These are phyloP conservation scores for Pyrus hybrid DNA, from an alignment of 331 rosid species.

Conservation along the genomic window DNA sequence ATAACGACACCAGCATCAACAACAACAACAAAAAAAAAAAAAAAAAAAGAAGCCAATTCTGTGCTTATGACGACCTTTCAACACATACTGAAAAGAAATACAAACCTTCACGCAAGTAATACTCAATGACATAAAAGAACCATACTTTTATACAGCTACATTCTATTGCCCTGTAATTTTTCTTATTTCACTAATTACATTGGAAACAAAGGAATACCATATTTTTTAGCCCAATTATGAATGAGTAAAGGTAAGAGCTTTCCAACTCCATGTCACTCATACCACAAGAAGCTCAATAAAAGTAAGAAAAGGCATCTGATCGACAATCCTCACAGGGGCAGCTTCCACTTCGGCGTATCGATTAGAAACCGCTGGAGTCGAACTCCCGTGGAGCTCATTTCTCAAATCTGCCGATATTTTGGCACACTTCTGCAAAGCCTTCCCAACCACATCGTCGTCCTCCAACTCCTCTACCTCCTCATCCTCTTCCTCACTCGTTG, in stretches of 20 bases:
- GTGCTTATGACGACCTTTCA: background rate
- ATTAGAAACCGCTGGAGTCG: constrained; percentile 39
- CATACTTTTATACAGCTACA: background rate
- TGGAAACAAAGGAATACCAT: background rate
- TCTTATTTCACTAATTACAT: background rate
- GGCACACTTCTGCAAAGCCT: constrained; percentile 81
- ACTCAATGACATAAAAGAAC: too few species aligned
- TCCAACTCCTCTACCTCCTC: constrained; percentile 20
- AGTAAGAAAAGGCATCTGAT: constrained; percentile 40
- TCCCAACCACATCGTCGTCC: constrained; percentile 65
- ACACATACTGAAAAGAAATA: background rate
- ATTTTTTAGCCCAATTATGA: background rate
- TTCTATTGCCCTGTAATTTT: background rate
- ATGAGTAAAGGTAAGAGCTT: background rate
- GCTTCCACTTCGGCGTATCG: constrained; percentile 79
- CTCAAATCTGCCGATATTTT: constrained; percentile 80
- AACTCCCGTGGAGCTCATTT: constrained; percentile 60
- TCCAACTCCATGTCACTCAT: background rate
- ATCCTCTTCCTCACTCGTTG: constrained; percentile 37
- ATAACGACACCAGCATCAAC: background rate
- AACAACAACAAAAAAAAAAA: background rate
- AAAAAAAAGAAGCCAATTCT: background rate
- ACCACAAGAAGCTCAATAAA: background rate
- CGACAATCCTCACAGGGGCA: constrained; percentile 73
- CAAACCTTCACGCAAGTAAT: background rate